phyloP scores from a whole-genome alignment of 805 yeast species.

The Kazachstania viticola region DNA sequence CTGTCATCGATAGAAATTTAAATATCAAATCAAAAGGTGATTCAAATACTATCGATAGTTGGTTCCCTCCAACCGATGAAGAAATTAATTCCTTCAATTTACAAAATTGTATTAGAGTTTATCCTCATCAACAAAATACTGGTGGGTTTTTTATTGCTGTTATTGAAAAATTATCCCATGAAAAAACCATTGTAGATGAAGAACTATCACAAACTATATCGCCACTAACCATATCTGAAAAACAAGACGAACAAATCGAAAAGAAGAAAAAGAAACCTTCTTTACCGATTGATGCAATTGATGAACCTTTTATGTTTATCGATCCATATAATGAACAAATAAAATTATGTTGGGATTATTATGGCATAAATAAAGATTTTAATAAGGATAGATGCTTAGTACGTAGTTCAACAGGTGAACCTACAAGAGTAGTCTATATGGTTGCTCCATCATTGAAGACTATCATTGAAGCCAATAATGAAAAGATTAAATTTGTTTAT shows the following conservation, averaged over 20 bases:
- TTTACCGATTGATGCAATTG: slow-evolving; percentile 85
- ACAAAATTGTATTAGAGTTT: slow-evolving; percentile 79
- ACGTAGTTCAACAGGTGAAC: slow-evolving; percentile 93
- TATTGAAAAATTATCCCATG: slow-evolving; percentile 59
- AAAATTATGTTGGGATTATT: slow-evolving; percentile 74
- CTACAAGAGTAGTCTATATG: slow-evolving; percentile 81
- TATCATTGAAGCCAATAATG: slow-evolving; percentile 57
- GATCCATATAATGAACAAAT: slow-evolving; percentile 58
- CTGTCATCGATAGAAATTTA: slow-evolving; percentile 73
- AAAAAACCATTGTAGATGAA: slow-evolving; percentile 13
- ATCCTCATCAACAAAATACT: slow-evolving; percentile 95
- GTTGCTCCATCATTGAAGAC: slow-evolving; percentile 71
- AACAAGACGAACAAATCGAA: slow-evolving; percentile 5
- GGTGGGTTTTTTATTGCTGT: slow-evolving; percentile 97
- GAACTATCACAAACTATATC: too few species aligned
- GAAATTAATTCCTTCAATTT: slow-evolving; percentile 54
- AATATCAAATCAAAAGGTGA: slow-evolving; percentile 42
- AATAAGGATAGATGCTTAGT: slow-evolving; percentile 71
- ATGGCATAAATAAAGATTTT: slow-evolving; percentile 59
- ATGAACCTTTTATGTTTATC: slow-evolving; percentile 87
- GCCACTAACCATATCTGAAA: slow-evolving; percentile 11
- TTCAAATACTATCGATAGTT: slow-evolving; percentile 36
- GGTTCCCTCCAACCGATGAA: slow-evolving; percentile 74
- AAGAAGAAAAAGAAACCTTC: slow-evolving; percentile 47
- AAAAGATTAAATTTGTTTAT: slow-evolving; percentile 76